Evolutionary conservation across 495 filamentous ascomycete genomes (phyloP).

Genomic region (Lineolata rhizophorae): DNA sequence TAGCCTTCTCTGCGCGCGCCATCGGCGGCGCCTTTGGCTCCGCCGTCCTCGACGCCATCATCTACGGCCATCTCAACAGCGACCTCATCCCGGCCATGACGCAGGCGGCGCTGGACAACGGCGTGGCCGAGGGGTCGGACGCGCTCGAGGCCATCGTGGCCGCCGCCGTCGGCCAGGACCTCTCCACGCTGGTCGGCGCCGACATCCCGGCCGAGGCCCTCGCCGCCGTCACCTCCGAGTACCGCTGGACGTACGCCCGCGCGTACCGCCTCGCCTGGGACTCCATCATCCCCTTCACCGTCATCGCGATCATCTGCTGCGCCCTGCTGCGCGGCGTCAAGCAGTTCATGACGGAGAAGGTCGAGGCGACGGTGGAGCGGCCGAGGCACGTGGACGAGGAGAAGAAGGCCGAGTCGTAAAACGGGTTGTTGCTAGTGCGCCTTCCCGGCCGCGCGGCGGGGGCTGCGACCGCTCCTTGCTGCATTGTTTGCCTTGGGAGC

Average conservation of each 20-base stretch:
- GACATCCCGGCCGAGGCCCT: too few relatives aligned
- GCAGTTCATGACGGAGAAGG: conserved; percentile 16
- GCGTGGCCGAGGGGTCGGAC: conserved; percentile 20
- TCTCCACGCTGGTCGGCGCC: conserved; percentile 16
- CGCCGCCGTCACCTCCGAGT: conserved; percentile 18
- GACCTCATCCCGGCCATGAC: conserved; percentile 20
- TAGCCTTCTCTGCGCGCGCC: conserved; percentile 30
- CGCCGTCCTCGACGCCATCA: conserved; percentile 30
- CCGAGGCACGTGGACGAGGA: too few relatives aligned
- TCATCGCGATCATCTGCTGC: conserved; percentile 24
- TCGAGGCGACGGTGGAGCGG: conserved; percentile 15
- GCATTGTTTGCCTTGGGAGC: too few relatives aligned
- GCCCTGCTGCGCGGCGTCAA: conserved; percentile 24
- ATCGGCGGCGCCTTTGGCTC: conserved; percentile 33
- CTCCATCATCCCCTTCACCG: conserved; percentile 30
- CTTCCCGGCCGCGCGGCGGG: too few relatives aligned
- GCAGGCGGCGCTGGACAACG: conserved; percentile 18
- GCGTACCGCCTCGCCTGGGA: conserved; percentile 27
- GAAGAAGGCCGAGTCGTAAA: too few relatives aligned
- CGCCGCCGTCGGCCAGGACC: conserved; percentile 4
- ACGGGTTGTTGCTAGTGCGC: too few relatives aligned
- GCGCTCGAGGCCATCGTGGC: conserved; percentile 15
- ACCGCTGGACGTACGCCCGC: conserved; percentile 21
- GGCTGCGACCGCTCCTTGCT: too few relatives aligned
- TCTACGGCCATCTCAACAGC: conserved; percentile 23